Evolutionary conservation across 352 stramenopile species (phyloP).

Genomic region (Phytopythium helicoides): DNA sequence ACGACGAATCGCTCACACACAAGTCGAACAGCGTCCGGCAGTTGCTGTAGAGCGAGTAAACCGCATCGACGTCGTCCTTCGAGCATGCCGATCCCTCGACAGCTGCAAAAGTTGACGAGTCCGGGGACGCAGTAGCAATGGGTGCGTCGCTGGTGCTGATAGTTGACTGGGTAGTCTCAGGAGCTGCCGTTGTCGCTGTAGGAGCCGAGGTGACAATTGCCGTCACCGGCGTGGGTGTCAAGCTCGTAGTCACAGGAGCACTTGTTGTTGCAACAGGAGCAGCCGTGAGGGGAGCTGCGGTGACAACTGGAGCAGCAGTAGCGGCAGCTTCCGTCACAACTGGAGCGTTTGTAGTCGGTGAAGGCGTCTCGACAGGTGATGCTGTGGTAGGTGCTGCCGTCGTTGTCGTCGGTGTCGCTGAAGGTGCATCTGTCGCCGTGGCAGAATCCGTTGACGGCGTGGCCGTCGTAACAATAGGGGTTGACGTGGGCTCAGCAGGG

Average conservation of each 20-base stretch:
- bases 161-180: background rate
- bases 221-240: background rate
- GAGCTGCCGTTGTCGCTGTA: background rate
- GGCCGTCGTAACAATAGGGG: background rate
- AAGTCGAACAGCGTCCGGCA: conserved; percentile 54
- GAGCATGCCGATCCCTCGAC: conserved; percentile 40
- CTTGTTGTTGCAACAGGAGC: background rate
- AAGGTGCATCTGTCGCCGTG: background rate
- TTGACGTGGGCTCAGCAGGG: background rate
- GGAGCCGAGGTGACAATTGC: conserved; percentile 3
- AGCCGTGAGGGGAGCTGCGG: too few relatives aligned
- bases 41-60: conserved; percentile 55
- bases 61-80: conserved; percentile 33
- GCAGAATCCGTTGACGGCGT: background rate
- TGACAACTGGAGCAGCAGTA: too few relatives aligned
- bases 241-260: background rate
- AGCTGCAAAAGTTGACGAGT: conserved; percentile 44
- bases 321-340: too few relatives aligned
- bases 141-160: conserved; percentile 3
- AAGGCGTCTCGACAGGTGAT: conserved; percentile 1
- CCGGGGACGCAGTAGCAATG: conserved; percentile 32
- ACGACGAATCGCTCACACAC: conserved; percentile 47
- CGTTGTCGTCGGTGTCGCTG: conserved; percentile 1
- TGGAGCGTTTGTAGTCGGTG: too few relatives aligned
- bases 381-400: conserved; percentile 3